Evolutionary conservation across 495 filamentous ascomycete species (phyloP), one percentile per base, ranked within the genome.

Genomic region (Parathielavia appendiculata): DNA sequence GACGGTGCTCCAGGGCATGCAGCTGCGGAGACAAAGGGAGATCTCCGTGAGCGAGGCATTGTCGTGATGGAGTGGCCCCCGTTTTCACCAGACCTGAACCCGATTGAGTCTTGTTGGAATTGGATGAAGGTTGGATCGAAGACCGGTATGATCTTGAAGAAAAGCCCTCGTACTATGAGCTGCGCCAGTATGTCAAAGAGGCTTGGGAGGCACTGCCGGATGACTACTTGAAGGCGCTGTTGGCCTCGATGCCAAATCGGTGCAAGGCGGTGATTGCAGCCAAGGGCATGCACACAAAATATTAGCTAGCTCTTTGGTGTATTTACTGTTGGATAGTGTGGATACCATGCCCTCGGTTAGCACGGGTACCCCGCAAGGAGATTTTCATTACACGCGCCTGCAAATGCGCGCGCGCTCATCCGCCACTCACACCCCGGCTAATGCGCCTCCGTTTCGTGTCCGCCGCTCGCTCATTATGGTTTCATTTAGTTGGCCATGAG

Each of bases 201-300:
- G 63, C 63, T 45, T 70, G 56, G 66, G 56, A 63, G 32, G 62
- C 40, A 49, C 20, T 70, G 19, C 48, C 53, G 22, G 22, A 59
- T 6, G 11, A 50, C 19, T 66, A 59, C 35, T 60, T 69, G 16
- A 16, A 30, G n/a, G 60, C 66, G 19, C 50, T 66, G 47, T 58
- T 70, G 36, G 58, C 50, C 35, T 59, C 56, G 16, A 56, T 56
- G 66, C 54, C 48, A n/a, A 54, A 60, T n/a, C 59, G 61, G 5
- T 72, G 66, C 44, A 22, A 63, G 38, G 66, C 66, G 7, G 70
- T 72, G 6, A 69, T 69, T 52, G 56, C 44, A 0, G 68, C 68
- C 7, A 66, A 69, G 50, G 64, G 70, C 6, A 58, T 60, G 48
- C 61, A 69, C 65, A 69, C 26, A 30, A 30, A 30, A 30, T 30